Base-by-base conservation (phyloP, 345 rosid species). In the Sisymbrium altissimum region DNA sequence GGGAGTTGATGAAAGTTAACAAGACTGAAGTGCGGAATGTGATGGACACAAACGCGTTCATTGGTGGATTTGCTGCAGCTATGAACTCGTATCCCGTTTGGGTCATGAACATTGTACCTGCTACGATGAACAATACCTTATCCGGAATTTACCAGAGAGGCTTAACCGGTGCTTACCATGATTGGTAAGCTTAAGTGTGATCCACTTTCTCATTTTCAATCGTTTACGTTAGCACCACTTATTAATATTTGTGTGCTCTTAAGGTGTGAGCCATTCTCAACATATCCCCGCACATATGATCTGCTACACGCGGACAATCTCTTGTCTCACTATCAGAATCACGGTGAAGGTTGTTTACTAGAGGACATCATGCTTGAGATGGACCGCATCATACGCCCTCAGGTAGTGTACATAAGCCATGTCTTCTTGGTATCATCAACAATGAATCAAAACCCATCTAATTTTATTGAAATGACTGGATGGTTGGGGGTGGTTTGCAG, bases 181-280 rank as follows among this genome's bases (percentile, higher is more conserved):
- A 95, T 79, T 92, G 99, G 99, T 95, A 85, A 81, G 91, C 14
- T 45, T 54, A 45, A 25, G 21, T 8, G 40, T 23, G 57, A 21
- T 35, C 30, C 29, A 11, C 13, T 30, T 33, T 38, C 49, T 27
- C 33, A 35, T 12, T 17, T 7, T 36, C 19, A 2, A 25, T 39
- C 5, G 2, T 45, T 25, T 29, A 18, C n/a, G 3, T 10, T 43
- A 11, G 44, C 23, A 49, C 45, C 21, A 40, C 3, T 2, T 3
- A 11, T 2, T 25, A 18, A 36, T 25, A 36, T 11, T 5, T 21
- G 3, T 50, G 27, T 75, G 39, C 1, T 32, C 15, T 4, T 60
- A 8, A 92, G 99, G 97, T 92, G 97, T 74, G 99, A 95, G 76
- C 83, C 98, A 58, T 92, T 95, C 82, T 95, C 99, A 55, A 92